Base-by-base conservation (phyloP, 768 basidiomycete species). In the Royoungia palumana region DNA sequence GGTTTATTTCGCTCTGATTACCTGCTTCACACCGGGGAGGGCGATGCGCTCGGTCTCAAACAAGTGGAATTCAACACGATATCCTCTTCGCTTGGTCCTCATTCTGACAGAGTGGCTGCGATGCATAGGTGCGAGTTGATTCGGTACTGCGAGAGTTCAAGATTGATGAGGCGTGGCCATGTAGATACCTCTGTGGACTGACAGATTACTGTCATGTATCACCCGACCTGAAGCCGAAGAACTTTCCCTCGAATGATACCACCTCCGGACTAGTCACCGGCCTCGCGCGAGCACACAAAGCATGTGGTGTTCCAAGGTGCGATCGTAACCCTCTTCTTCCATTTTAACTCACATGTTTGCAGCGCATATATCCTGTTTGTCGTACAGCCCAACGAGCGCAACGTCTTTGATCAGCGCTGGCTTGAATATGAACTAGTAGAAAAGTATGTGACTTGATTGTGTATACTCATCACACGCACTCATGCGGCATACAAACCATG, bases 1-100 rank as follows among this genome's bases (percentile, higher is more conserved):
- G 94, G 94, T 17, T 70, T 99, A 17, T 96, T 95, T 70, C 78
- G 95, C 46, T 96, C 94, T 10, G 95, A 99, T 71, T 99, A 97
- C 69, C 74, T 98, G 25, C 70, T 97, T 19, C 92, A 99, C 56
- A 67, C 74, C 8, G 73, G 74, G 2, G 55, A 57, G 0, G 64
- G 70, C 24, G 62, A 36, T 12, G 19, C 17, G 13, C 59, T 73
- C 13, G 67, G 71, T 6, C 68, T 99, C 54, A 95, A 94, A 65
- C 95, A 99, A 69, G 95, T 98, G 35, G 95, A 99, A 66, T 96
- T 97, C 71, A 99, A 99, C 64, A 96, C 95, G 9, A 94, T 97
- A 54, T 91, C 94, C 3, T 81, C 85, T 0, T 94, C 93, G 1
- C 95, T 97, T 65, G 95, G 93, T 0, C 62, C 83, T 1, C 73